phyloP scores from a whole-genome alignment of 148 eudicot genomes.

The Drosera capensis region DNA sequence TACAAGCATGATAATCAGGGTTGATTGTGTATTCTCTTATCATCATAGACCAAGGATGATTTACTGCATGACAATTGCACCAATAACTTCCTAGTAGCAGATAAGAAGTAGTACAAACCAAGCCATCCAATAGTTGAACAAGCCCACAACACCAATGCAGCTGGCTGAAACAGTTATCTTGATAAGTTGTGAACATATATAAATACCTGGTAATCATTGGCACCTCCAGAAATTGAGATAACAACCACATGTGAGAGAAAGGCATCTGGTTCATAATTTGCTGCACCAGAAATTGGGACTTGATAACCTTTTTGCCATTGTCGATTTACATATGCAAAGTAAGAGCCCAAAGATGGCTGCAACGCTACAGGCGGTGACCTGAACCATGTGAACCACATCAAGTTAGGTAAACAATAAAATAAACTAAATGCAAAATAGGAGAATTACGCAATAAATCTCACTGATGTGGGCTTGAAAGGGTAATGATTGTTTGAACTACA shows the following conservation, averaged over 20 bases:
- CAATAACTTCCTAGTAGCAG: no score
- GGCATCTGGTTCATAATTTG: conserved; percentile 34
- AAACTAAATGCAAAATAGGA: conserved; percentile 7
- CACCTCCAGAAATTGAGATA: conserved; percentile 85
- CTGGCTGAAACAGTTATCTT: conserved; percentile 1
- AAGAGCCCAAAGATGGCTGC: conserved; percentile 92
- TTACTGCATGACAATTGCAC: no score
- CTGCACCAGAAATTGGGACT: conserved; percentile 40
- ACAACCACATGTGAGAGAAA: conserved; percentile 56
- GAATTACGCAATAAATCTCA: conserved; percentile 22
- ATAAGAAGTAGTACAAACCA: no score
- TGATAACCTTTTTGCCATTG: conserved; percentile 81
- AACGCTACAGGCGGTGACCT: conserved; percentile 85
- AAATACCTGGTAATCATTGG: conserved; percentile 85
- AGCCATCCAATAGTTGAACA: background rate
- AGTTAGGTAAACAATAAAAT: conserved; percentile 1
- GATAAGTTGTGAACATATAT: background rate
- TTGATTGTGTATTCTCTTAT: no score
- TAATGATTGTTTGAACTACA: conserved; percentile 78
- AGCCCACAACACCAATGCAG: background rate
- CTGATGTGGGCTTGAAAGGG: conserved; percentile 97
- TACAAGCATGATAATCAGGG: no score
- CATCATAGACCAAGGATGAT: no score
- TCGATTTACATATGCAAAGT: conserved; percentile 57
- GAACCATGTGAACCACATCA: conserved; percentile 18